These are phyloP conservation scores for Colletotrichum destructivum DNA, from an alignment of 2,329 filamentous ascomycete genomes.

Conservation along the genomic window DNA sequence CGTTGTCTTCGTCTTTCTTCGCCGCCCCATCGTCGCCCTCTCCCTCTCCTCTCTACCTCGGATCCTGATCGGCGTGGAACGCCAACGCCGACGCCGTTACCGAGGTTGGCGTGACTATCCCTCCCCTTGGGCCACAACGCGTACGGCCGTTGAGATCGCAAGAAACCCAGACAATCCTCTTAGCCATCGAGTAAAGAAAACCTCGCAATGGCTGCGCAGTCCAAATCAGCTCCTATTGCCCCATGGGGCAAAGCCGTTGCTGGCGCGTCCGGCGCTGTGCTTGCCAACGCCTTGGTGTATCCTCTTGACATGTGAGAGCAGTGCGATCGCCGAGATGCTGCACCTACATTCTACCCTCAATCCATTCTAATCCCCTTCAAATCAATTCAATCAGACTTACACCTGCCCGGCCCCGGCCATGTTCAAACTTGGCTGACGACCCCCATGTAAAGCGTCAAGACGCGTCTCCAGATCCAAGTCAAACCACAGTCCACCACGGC, in stretches of 20 bases:
- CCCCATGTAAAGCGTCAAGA: conserved; percentile 82
- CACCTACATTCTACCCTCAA: conserved; percentile 2
- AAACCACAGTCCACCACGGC: conserved; percentile 69
- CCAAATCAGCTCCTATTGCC: conserved; percentile 80
- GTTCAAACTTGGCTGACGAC: conserved; percentile 35
- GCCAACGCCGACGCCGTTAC: conserved; percentile 47
- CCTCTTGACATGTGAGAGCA: conserved; percentile 90
- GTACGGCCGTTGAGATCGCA: not conserved
- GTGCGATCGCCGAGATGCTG: conserved; percentile 12
- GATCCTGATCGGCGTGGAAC: conserved; percentile 26
- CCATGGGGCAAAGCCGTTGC: conserved; percentile 95
- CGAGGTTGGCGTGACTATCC: conserved; percentile 29
- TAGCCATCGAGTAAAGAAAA: not conserved
- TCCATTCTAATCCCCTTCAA: not conserved
- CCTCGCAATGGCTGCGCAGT: conserved; percentile 65
- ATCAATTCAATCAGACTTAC: not conserved
- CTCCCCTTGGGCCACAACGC: not conserved
- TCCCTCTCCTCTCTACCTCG: conserved; percentile 9
- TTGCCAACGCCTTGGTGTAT: conserved; percentile 96
- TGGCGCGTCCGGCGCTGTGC: conserved; percentile 91
- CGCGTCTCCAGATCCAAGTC: conserved; percentile 93
- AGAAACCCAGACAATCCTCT: not conserved
- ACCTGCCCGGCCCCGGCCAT: not conserved
- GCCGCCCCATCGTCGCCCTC: not conserved
- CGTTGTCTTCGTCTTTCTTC: too few species aligned